phyloP scores from a whole-genome alignment of 108 stramenopile genomes.

The Pseudonitzschia delicatissima region DNA sequence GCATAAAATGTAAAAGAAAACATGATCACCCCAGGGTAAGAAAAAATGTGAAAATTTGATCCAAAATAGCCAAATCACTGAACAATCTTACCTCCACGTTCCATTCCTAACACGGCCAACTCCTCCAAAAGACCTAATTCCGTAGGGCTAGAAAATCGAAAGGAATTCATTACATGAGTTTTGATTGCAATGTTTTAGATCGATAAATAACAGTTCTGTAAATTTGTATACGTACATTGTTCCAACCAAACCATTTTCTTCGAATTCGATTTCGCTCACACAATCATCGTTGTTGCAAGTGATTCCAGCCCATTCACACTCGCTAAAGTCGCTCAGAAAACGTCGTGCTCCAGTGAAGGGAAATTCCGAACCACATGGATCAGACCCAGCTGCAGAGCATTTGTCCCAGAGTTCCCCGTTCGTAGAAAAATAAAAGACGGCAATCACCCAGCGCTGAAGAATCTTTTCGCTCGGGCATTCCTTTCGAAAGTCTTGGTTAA shows the following conservation, averaged over 20 bases:
- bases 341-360: neutral
- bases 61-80: neutral
- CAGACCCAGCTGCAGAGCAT: slow-evolving; percentile 27
- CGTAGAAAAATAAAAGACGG: slow-evolving; percentile 74
- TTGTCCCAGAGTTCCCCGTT: slow-evolving; percentile 59
- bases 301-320: slow-evolving; percentile 67
- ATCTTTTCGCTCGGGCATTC: slow-evolving; percentile 38
- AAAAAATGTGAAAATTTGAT: neutral
- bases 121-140: slow-evolving; percentile 14
- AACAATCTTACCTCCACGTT: slow-evolving; percentile 27
- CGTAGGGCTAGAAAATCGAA: neutral
- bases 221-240: slow-evolving; percentile 29
- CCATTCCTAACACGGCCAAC: slow-evolving; percentile 41
- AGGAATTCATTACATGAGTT: too few relatives aligned
- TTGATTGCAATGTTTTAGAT: too few relatives aligned
- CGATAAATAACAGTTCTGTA: too few relatives aligned
- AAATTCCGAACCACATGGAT: slow-evolving; percentile 28
- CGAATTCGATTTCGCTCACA: slow-evolving; percentile 53
- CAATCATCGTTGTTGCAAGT: slow-evolving; percentile 32
- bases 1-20: neutral
- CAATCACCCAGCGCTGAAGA: slow-evolving; percentile 72
- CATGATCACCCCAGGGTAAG: neutral
- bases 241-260: slow-evolving; percentile 47
- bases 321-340: slow-evolving; percentile 38
- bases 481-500: slow-evolving; percentile 24